These are phyloP conservation scores for Coccinonectria pachysandricola DNA, from an alignment of 2,329 filamentous ascomycete species.

Conservation along the genomic window DNA sequence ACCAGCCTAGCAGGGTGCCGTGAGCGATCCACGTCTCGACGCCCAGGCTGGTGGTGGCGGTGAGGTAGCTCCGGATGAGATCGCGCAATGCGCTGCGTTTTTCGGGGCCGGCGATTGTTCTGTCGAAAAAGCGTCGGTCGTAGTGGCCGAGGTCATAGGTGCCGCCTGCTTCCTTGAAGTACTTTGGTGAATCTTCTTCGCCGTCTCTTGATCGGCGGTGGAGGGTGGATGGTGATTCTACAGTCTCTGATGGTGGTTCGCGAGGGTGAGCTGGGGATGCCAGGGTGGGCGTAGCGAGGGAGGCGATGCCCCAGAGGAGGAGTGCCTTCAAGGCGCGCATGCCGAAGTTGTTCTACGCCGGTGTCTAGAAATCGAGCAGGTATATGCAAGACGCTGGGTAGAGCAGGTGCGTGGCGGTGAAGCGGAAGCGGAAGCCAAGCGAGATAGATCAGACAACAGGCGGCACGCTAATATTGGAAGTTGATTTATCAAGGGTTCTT, in stretches of 20 bases:
- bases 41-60: slow-evolving; percentile 50
- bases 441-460: too few relatives aligned
- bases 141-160: slow-evolving; percentile 59
- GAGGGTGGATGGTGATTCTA: slow-evolving; percentile 1
- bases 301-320: slow-evolving; percentile 17
- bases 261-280: slow-evolving; percentile 8
- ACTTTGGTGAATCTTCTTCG: slow-evolving; percentile 40
- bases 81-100: slow-evolving; percentile 56
- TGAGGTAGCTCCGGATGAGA: slow-evolving; percentile 65
- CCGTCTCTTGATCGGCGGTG: slow-evolving; percentile 5
- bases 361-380: background rate
- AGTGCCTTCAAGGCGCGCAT: slow-evolving; percentile 16
- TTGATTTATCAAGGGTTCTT: too few relatives aligned
- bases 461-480: too few relatives aligned
- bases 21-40: slow-evolving; percentile 82
- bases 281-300: slow-evolving; percentile 11
- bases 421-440: too few relatives aligned
- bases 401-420: background rate
- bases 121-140: slow-evolving; percentile 58
- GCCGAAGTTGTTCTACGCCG: background rate
- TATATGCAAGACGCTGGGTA: background rate
- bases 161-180: slow-evolving; percentile 56
- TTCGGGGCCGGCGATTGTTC: slow-evolving; percentile 53
- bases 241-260: slow-evolving; percentile 1
- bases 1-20: slow-evolving; percentile 77